Base-by-base conservation (phyloP, 75 land plant species). In the Selaginella moellendorffii region DNA sequence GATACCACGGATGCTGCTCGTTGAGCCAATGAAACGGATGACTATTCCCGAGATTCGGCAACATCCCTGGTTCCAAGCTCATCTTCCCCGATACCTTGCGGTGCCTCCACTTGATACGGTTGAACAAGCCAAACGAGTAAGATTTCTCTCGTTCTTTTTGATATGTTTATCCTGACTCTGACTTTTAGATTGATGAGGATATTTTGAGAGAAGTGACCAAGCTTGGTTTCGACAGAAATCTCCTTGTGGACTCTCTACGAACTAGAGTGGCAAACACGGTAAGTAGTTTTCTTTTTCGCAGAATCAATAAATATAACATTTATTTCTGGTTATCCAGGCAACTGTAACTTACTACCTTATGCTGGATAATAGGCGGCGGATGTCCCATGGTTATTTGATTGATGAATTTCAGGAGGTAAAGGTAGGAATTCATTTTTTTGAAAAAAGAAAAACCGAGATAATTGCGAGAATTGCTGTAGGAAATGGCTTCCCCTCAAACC, bases 11-110 rank as follows among this genome's bases (percentile, higher is more conserved):
- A 86, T 91, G 84, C 85, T 91, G 29, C 77, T 91, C 42, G 87
- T 91, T 53, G 91, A 91, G 42, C 91, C 91, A 28, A 77, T 91
- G 80, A 91, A 91, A 63, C 73, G 97, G 62, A 72, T 86, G 26
- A 82, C 85, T 19, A 86, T 86, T 59, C 85, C 85, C 53, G 82
- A 82, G 67, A 91, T 91, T 63, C 80, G 82, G 29, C 86, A 83
- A 68, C 96, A 90, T 67, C 76, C 78, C 42, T 90, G 96, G 96
- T 85, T 90, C 52, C 82, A 76, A 74, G 70, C 68, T 59, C 78
- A 76, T 63, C 85, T 90, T 72, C 90, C 90, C 10, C 84, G 96
- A 14, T 90, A 90, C 69, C 79, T 90, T 54, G 87, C 85, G 69
- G 85, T 84, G 19, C 87, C 85, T 28, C 86, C 90, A 27, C 85